Percentiles rank a stretch among this genome's conserved stretches.
phyloP scores from a whole-genome alignment of 495 filamentous ascomycete species.

The Glutinoglossum americanum region DNA sequence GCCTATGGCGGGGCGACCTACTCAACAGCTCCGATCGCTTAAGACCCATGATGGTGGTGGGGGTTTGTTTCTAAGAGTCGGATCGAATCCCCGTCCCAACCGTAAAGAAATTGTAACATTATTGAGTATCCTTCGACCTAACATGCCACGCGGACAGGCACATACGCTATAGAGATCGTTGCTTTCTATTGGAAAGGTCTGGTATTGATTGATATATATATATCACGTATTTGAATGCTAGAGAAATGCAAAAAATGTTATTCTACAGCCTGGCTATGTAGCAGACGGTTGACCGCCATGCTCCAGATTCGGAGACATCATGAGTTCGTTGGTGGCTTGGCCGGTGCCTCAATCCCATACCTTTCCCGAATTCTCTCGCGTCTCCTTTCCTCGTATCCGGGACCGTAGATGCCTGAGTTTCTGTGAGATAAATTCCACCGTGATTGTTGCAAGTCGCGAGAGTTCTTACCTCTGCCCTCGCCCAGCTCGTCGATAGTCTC shows the following conservation, averaged over 20 bases:
- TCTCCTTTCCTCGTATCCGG: slow-evolving; percentile 74
- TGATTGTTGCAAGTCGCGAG: background rate
- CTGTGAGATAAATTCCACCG: background rate
- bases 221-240: background rate
- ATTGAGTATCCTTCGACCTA: too few relatives aligned
- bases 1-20: background rate
- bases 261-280: background rate
- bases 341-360: slow-evolving; percentile 67
- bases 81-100: too few relatives aligned
- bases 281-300: background rate
- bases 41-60: too few relatives aligned
- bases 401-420: slow-evolving; percentile 49
- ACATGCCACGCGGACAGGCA: background rate
- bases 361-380: slow-evolving; percentile 65
- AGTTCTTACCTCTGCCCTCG: slow-evolving; percentile 60
- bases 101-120: too few relatives aligned
- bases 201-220: background rate
- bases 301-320: background rate
- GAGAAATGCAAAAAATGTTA: background rate
- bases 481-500: slow-evolving; percentile 68
- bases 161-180: background rate
- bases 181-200: background rate
- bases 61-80: too few relatives aligned
- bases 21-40: too few relatives aligned
- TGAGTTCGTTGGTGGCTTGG: background rate